Base-by-base conservation (phyloP, 2,329 filamentous ascomycete species). In the Neocatenulostroma microsporum region DNA sequence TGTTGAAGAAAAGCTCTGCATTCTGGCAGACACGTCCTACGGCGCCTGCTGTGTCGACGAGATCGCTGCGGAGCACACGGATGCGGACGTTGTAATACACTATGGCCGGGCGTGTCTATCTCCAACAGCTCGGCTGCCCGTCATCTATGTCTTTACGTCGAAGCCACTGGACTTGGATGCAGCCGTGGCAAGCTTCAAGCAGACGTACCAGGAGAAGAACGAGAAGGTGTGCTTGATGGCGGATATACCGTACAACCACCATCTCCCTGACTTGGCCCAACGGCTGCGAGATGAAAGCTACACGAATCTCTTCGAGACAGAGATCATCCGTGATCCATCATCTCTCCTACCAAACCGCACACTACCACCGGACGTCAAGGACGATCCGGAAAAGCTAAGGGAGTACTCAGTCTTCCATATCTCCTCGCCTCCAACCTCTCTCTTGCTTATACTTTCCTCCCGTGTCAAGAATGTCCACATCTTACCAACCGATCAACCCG, bases 1-100 rank as follows among this genome's bases (percentile, higher is more conserved):
- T 7, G 30, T 60, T 7, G 65, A 62, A 28, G 62, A 64, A 37
- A 62, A 70, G 44, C 69, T 96, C 35, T 94, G 84, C 51, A 88
- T 98, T 42, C 69, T 98, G 14, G 91, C 82, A 21, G 91, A 98
- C 61, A 96, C 91, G 2, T 95, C 89, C 2, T 98, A 96, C 62
- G 93, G 91, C 42, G 82, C 89, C 0, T 98, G 91, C 64, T 98
- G 91, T 55, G 88, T 96, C 13, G 91, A 98, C 55, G 91, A 98
- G 64, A 81, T 96, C 26, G 91, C 91, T 0, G 91, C 91, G 2
- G 88, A 98, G 60, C 91, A 98, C 58, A 82, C 86, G 12, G 74
- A 86, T 52, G 88, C 91, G 5, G 82, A 96, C 44, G 84, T 87
- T 0, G 84, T 96, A 1, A 80, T 98, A 11, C 91, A 98, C 59